Evolutionary conservation across 75 land plant species (phyloP).

Genomic region (Cunninghamia lanceolata): DNA sequence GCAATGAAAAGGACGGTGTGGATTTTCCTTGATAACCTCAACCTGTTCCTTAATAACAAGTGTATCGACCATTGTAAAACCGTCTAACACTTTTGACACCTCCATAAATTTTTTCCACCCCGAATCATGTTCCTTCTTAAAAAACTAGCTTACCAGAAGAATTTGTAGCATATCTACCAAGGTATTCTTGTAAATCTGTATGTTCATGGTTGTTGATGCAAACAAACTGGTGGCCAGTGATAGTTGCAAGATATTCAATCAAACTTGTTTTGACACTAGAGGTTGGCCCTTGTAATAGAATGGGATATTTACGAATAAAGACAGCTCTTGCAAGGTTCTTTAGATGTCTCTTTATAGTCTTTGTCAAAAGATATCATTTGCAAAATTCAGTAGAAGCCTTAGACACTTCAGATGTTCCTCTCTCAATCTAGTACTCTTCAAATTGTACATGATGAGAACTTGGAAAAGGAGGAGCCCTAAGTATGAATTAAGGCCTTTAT

Average conservation of each 20-base stretch:
- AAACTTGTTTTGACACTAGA: conserved; percentile 99
- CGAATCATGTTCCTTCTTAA: conserved; percentile 99
- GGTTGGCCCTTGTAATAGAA: conserved; percentile 96
- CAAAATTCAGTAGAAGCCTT: conserved; percentile 27
- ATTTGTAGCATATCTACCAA: conserved; percentile 85
- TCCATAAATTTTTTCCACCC: conserved; percentile 99
- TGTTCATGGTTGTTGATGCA: conserved; percentile 99
- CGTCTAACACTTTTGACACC: conserved; percentile 93
- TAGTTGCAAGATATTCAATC: no score
- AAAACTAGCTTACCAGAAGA: conserved; percentile 80
- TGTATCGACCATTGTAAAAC: conserved; percentile 83
- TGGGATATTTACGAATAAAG: conserved; percentile 85
- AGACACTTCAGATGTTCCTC: conserved; percentile 15
- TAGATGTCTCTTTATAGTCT: conserved; percentile 66
- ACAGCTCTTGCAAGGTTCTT: no score
- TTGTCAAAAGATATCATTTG: conserved; percentile 66
- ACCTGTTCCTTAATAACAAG: conserved; percentile 97
- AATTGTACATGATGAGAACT: conserved; percentile 51
- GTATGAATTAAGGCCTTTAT: conserved; percentile 13
- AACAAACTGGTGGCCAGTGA: conserved; percentile 85
- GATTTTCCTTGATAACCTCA: conserved; percentile 97
- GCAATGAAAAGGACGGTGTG: conserved; percentile 91
- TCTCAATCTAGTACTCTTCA: conserved; percentile 42
- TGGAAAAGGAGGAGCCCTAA: conserved; percentile 34
- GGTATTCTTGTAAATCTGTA: conserved; percentile 94